Conservation (phyloP, 305 asterid species). For the Ilex paraguariensis region DNA sequence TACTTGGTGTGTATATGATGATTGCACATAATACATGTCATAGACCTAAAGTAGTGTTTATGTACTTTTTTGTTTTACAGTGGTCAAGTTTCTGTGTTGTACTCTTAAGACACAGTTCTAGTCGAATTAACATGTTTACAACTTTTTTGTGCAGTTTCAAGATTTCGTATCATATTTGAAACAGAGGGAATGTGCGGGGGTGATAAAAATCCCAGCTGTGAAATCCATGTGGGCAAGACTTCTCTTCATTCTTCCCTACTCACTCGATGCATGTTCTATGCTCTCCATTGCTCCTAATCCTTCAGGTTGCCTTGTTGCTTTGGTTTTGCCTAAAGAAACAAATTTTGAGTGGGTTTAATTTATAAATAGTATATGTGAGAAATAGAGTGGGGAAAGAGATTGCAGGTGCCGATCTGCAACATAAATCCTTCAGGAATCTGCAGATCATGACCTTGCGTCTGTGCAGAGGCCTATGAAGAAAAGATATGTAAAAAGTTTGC, state of each 20-base stretch:
- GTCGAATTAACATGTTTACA: not conserved
- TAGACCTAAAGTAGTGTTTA: too few relatives aligned
- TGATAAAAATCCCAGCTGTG: constrained; percentile 75
- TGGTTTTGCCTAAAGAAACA: constrained; percentile 83
- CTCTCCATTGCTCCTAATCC: constrained; percentile 78
- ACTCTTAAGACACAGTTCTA: too few relatives aligned
- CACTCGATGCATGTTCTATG: constrained; percentile 61
- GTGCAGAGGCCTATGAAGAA: too few relatives aligned
- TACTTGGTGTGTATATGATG: too few relatives aligned
- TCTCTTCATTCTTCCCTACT: constrained; percentile 80
- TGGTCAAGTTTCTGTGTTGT: too few relatives aligned
- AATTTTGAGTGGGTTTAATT: constrained; percentile 50
- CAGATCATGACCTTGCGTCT: too few relatives aligned
- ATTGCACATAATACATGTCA: too few relatives aligned
- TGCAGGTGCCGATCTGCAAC: too few relatives aligned
- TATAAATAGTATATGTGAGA: not conserved
- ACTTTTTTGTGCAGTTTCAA: constrained; percentile 56
- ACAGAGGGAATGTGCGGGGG: constrained; percentile 98
- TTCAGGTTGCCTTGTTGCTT: constrained; percentile 62
- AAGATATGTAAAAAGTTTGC: too few relatives aligned
- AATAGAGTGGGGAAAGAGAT: too few relatives aligned
- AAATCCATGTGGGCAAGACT: constrained; percentile 79
- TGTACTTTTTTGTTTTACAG: too few relatives aligned
- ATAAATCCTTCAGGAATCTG: too few relatives aligned
- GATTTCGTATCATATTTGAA: constrained; percentile 78